Evolutionary conservation across 192 early-diverging fungal genomes (phyloP), one percentile per base, ranked within the genome.

Genomic region (Pilaira anomala): DNA sequence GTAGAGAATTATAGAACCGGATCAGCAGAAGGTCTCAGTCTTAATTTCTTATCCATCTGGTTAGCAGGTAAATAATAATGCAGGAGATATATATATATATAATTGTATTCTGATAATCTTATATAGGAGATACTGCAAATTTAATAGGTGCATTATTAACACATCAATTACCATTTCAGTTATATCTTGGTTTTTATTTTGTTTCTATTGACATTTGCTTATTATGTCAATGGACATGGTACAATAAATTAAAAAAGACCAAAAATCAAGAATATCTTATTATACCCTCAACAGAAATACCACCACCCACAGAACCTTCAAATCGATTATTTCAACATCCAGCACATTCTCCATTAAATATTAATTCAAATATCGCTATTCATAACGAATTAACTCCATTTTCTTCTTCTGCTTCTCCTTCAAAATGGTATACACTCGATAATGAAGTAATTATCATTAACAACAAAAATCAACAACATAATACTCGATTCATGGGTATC

Each of bases 151-250:
- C 87, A 22, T 44, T 91, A 18, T 62, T 89, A 29, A 89, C 90
- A 28, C 55, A 83, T 7, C 91, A 91, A 66, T 81, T 85, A n/a
- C 74, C 78, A n/a, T 93, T 93, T 62, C 91, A 93, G 45, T 55
- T 40, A 48, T 66, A 67, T 28, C 57, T 69, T 5, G 46, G 53
- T 26, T 36, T 61, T 2, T 66, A 64, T 48, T 69, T 69, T 69
- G 53, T 62, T 11, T 42, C 21, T 3, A 58, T 73, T 29, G 71
- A 66, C 36, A 45, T 68, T 24, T 58, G 48, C 13, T 50, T 69
- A n/a, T n/a, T 73, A 22, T 16, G 22, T 16, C 71, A 73, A 40
- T 73, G 62, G 54, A 51, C 63, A 12, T 73, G 67, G 45, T 73
- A 73, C 48, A 67, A 25, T 28, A 39, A 61, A 24, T 18, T 44